Conservation (phyloP, 257 asterid species). For the Fraxinus americana region DNA sequence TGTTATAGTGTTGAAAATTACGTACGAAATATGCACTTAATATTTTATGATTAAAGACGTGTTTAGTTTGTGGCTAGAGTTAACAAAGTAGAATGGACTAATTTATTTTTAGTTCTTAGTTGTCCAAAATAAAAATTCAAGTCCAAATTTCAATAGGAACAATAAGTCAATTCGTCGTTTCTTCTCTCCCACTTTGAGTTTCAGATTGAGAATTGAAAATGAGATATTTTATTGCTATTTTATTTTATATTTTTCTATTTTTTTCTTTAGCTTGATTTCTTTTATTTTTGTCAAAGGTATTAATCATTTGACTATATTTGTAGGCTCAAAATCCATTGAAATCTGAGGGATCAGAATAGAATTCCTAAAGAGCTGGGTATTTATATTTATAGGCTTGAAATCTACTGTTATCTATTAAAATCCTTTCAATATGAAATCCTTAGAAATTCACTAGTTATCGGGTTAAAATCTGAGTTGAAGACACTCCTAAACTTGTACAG, state of each 20-base stretch:
- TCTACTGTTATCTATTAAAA: too few species aligned
- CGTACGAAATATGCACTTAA: neutral
- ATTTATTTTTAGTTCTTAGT: neutral
- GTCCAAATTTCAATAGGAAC: neutral
- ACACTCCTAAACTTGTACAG: too few species aligned
- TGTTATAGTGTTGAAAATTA: neutral
- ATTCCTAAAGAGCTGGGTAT: too few species aligned
- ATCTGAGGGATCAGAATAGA: too few species aligned
- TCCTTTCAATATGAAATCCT: too few species aligned
- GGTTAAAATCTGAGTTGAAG: too few species aligned
- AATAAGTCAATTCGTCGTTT: too few species aligned
- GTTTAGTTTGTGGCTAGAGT: neutral
- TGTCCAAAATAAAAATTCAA: neutral
- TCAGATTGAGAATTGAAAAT: neutral
- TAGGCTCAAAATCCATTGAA: too few species aligned
- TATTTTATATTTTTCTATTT: neutral
- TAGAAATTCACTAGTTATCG: too few species aligned
- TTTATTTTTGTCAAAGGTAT: too few species aligned
- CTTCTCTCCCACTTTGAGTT: neutral
- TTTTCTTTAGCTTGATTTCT: neutral
- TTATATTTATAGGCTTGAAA: too few species aligned
- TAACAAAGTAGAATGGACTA: neutral
- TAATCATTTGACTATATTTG: too few species aligned
- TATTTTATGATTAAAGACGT: neutral
- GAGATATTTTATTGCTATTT: neutral